Conservation (phyloP, 805 yeast genomes). For the Monosporozyma yasuniensis region DNA sequence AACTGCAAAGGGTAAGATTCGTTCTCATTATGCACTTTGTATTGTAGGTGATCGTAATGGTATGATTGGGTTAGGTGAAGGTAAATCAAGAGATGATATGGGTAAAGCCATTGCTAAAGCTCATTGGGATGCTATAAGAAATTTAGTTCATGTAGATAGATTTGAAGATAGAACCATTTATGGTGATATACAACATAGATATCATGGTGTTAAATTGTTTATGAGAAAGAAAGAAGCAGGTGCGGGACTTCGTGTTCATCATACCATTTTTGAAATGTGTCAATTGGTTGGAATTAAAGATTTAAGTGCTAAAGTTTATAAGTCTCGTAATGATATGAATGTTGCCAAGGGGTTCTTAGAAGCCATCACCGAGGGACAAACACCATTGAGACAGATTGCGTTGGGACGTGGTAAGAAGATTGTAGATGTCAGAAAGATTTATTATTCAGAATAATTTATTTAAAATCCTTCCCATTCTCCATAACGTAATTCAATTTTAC, state of each 20-base stretch:
- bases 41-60: slow-evolving; percentile 92
- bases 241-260: slow-evolving; percentile 86
- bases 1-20: slow-evolving; percentile 86
- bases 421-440: slow-evolving; percentile 84
- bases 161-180: slow-evolving; percentile 85
- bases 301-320: slow-evolving; percentile 81
- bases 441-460: slow-evolving; percentile 43
- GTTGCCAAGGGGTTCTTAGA: slow-evolving; percentile 84
- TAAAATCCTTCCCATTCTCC: background rate
- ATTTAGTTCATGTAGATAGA: slow-evolving; percentile 71
- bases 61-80: slow-evolving; percentile 91
- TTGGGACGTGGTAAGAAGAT: slow-evolving; percentile 89
- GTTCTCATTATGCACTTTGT: slow-evolving; percentile 71
- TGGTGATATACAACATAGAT: slow-evolving; percentile 74
- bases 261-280: slow-evolving; percentile 81
- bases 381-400: slow-evolving; percentile 79
- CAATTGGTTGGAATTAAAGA: slow-evolving; percentile 92
- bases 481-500: too few species aligned
- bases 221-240: slow-evolving; percentile 88
- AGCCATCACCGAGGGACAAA: slow-evolving; percentile 66
- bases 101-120: slow-evolving; percentile 73
- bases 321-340: slow-evolving; percentile 90
- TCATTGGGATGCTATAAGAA: slow-evolving; percentile 88
- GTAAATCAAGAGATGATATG: slow-evolving; percentile 74
- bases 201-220: slow-evolving; percentile 76